Evolutionary conservation across 1,139 yeast species (phyloP).

Genomic region (Geotrichum aggregatum): DNA sequence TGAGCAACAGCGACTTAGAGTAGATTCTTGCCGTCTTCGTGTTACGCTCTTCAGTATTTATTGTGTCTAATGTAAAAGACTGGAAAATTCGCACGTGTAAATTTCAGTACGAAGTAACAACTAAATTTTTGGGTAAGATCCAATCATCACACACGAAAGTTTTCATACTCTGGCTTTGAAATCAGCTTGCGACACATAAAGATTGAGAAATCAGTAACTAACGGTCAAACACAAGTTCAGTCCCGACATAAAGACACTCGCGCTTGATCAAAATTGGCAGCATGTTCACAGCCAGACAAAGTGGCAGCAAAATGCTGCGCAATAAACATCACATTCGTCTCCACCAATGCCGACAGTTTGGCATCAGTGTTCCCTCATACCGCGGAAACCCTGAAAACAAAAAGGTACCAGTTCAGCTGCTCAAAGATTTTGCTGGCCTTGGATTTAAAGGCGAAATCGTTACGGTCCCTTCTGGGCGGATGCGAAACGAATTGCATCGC

Average conservation of each 20-base stretch:
- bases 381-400: constrained; percentile 34
- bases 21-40: not conserved
- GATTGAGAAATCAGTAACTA: too few species aligned
- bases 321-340: not conserved
- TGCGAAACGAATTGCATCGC: constrained; percentile 74
- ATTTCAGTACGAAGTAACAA: not conserved
- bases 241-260: too few species aligned
- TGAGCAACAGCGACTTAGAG: constrained; percentile 18
- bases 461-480: constrained; percentile 71
- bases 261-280: not conserved
- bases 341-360: not conserved
- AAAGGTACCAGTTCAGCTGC: constrained; percentile 54
- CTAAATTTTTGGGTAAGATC: not conserved
- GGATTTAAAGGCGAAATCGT: constrained; percentile 71
- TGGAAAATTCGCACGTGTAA: too few species aligned
- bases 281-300: constrained; percentile 4
- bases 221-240: too few species aligned
- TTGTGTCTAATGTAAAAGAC: not conserved
- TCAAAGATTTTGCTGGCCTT: constrained; percentile 56
- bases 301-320: not conserved
- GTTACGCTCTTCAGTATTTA: not conserved
- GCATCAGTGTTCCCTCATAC: not conserved
- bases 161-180: not conserved
- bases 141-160: constrained; percentile 4
- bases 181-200: too few species aligned